Base-by-base conservation (phyloP, 768 basidiomycete genomes). In the Tricholomella constricta region DNA sequence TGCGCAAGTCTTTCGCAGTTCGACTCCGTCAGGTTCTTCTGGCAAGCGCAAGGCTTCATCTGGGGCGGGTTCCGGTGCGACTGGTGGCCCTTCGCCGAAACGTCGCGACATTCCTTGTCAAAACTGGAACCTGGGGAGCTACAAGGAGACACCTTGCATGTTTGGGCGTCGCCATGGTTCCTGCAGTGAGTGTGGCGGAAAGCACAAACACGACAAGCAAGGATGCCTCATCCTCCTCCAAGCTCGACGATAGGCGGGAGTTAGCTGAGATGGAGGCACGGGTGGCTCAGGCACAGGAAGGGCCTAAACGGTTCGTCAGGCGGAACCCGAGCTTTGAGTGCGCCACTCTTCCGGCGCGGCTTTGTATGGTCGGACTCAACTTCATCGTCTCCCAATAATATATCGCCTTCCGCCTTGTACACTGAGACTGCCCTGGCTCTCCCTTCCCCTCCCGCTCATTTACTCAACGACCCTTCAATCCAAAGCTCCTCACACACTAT, bases 371-470 rank as follows among this genome's bases (percentile, higher is more conserved):
- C 50, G 8, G 20, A 37, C 38, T 17, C 19, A 32, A 3, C 17
- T 9, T 19, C 34, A 6, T 44, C 51, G 22, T 29, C 54, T 14
- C 2, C n/a, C 42, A 36, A 52, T 38, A 51, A 37, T 51, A 51
- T 50, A 11, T 49, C 57, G 5, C 53, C 57, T 45, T 34, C 57
- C 27, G 53, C 54, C 22, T 45, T 55, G 4, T 53, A 45, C 34
- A 56, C 54, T 20, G 50, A 57, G 34, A 52, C 49, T 6, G n/a
- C 59, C 19, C 32, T 36, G 17, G 54, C 54, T 6, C 41, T 61
- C 11, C 59, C 59, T 29, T 52, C 53, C 1, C 59, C 56, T 32
- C 56, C 59, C 2, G 6, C 6, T 22, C 53, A 52, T 44, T 49
- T 57, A n/a, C 14, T 58, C n/a, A 29, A 53, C 29, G 47, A 49